These are phyloP conservation scores for Kwoniella newhampshirensis DNA, from an alignment of 768 basidiomycete species.

Conservation along the genomic window DNA sequence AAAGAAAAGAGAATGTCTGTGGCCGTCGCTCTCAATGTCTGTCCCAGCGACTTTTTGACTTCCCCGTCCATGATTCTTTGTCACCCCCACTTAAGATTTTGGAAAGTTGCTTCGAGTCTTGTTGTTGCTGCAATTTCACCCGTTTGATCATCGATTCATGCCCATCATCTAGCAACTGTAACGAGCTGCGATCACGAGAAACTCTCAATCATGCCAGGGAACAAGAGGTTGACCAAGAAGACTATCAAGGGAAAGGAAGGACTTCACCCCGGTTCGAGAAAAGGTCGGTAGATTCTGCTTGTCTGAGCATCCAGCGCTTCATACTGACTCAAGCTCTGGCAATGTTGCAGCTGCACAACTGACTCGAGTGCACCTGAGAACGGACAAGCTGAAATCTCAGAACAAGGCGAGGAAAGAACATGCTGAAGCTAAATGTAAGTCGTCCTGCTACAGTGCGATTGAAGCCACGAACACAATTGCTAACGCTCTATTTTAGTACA, in stretches of 20 bases:
- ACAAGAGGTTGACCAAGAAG: conserved; percentile 50
- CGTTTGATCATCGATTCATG: too few relatives aligned
- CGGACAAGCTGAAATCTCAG: conserved; percentile 46
- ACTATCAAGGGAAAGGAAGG: conserved; percentile 53
- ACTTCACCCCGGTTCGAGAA: conserved; percentile 53
- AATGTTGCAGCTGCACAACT: conserved; percentile 47
- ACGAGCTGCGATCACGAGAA: too few relatives aligned
- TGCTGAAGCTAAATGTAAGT: conserved; percentile 33
- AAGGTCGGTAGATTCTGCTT: conserved; percentile 27
- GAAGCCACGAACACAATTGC: not conserved
- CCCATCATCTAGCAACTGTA: too few relatives aligned
- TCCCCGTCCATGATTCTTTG: too few relatives aligned
- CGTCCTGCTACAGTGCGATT: not conserved
- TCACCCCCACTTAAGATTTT: too few relatives aligned
- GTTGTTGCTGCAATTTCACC: too few relatives aligned
- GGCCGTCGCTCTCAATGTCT: not conserved
- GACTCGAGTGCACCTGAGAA: conserved; percentile 49
- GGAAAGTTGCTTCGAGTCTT: too few relatives aligned
- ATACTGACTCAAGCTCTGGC: not conserved
- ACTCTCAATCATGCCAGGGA: conserved; percentile 52
- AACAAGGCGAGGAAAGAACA: conserved; percentile 31
- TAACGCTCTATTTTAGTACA: conserved; percentile 49
- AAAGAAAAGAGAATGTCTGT: not conserved
- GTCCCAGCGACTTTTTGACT: too few relatives aligned
- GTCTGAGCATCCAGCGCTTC: not conserved